Evolutionary conservation across 2,329 filamentous ascomycete genomes (phyloP), one percentile per base, ranked within the genome.

Genomic region (Zymoseptoria tritici): DNA sequence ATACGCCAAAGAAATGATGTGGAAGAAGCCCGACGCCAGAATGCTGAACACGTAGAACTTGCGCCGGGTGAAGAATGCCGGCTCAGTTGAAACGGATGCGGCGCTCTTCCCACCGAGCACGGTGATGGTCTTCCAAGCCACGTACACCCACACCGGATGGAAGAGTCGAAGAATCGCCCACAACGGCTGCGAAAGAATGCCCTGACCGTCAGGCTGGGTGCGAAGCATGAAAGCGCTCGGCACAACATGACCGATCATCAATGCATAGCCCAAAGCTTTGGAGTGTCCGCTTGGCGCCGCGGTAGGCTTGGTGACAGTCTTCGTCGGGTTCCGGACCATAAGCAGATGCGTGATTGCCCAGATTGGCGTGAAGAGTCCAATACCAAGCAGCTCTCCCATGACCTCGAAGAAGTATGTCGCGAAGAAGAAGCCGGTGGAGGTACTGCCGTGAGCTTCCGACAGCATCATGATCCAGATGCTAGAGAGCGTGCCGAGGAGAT

Each of bases 131-230:
- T 46, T 57, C 49, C 52, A 65, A 29, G 50, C 42, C 6, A 52
- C 53, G 22, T 62, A 62, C 11, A 67, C 58, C 49, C 64, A 64
- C 4, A 65, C 11, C 3, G 65, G 65, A 54, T 67, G 65, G 58
- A 67, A 67, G 11, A 67, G 62, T 8, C 65, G 31, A 4, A 58
- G 46, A 36, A 67, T 62, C 5, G 64, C 65, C 65, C 65, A 67
- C 22, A 67, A 26, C 42, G 66, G 65, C 56, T 66, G 62, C 4
- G 59, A 64, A 20, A 57, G 52, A 3, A 63, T 21, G 9, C 65
- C 65, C 19, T 62, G 58, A 5, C 62, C 64, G 29, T 64, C 62
- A 20, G 61, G 57, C 16, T 61, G 46, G 16, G 57, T 54, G 24
- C 60, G 59, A 20, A 63, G 54, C 65, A 67, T 66, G n/a, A 66